Base-by-base conservation (phyloP, 805 yeast genomes). In the Spathaspora hagerdaliae region DNA sequence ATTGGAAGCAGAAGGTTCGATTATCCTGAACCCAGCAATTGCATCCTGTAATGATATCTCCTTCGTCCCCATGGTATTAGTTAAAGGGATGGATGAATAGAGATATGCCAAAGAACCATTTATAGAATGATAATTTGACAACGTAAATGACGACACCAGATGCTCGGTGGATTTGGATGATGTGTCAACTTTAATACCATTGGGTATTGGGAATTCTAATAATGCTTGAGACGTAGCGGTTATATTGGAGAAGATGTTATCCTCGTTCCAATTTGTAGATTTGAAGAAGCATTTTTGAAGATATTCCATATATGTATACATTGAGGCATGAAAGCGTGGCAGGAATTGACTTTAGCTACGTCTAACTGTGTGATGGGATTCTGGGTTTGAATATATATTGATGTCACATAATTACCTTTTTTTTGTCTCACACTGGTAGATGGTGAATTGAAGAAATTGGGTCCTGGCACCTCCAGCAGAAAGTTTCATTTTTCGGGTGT, bases 291-390 rank as follows among this genome's bases (percentile, higher is more conserved):
- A 78, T 63, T 77, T 74, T 54, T 84, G 83, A 31, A 92, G 78
- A 62, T 84, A 85, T 55, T 92, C 96, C 96, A 92, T 89, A 67
- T 86, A 91, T 37, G 80, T 77, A 50, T 82, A 71, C 97, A 89
- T 89, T 31, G 11, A 36, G 34, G 36, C 13, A 37, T 19, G 24
- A n/a, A 29, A 19, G 24, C 24, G 24, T 19, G 24, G 24, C 5
- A 19, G 5, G 5, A 19, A 19, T 19, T 5, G 24, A 19, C 24
- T 19, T 19, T 19, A 3, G 24, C 24, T 19, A 19, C n/a, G n/a
- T 19, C 24, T 19, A 19, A 19, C 24, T 5, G 24, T 19, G 24
- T 19, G 24, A 5, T 3, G 24, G 4, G 2, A 19, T 19, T 19
- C 24, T 19, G 24, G 4, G 24, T 3, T 19, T 19, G 24, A 19